These are phyloP conservation scores for Claviceps africana DNA, from an alignment of 2,329 filamentous ascomycete genomes.

Conservation along the genomic window DNA sequence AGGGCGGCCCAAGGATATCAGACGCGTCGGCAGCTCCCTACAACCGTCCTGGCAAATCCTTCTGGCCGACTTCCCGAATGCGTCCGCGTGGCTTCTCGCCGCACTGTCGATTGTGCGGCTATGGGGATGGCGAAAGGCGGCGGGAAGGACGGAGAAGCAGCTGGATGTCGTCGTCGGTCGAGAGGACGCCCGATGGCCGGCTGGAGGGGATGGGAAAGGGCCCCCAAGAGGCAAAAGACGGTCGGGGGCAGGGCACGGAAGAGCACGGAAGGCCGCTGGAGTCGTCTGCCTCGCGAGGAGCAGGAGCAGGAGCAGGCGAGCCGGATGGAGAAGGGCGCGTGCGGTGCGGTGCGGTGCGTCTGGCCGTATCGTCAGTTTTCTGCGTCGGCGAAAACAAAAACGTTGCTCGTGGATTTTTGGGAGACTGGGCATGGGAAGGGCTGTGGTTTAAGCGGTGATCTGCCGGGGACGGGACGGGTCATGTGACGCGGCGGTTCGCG, in stretches of 20 bases:
- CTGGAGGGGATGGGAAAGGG: neutral
- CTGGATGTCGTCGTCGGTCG: neutral
- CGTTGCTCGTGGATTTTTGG: neutral
- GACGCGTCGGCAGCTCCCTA: neutral
- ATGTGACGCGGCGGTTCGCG: conserved; percentile 3
- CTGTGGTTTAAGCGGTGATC: conserved; percentile 6
- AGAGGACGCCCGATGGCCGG: neutral
- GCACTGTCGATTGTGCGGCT: neutral
- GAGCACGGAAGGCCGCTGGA: neutral
- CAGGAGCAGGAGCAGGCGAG: no score
- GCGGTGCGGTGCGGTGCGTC: neutral
- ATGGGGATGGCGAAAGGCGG: neutral
- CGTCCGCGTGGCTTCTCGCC: neutral
- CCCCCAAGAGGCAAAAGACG: neutral
- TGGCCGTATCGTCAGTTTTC: conserved; percentile 1
- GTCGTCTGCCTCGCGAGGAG: neutral
- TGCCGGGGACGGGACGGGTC: conserved; percentile 1
- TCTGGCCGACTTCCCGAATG: neutral
- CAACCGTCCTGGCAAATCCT: neutral
- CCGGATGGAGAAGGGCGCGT: neutral
- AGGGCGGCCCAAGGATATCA: neutral
- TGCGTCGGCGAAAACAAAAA: conserved; percentile 2
- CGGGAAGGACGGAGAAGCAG: neutral
- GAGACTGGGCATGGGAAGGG: neutral
- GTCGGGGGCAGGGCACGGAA: neutral